Evolutionary conservation across 768 basidiomycete species (phyloP).

Genomic region (Lactarius quietus): DNA sequence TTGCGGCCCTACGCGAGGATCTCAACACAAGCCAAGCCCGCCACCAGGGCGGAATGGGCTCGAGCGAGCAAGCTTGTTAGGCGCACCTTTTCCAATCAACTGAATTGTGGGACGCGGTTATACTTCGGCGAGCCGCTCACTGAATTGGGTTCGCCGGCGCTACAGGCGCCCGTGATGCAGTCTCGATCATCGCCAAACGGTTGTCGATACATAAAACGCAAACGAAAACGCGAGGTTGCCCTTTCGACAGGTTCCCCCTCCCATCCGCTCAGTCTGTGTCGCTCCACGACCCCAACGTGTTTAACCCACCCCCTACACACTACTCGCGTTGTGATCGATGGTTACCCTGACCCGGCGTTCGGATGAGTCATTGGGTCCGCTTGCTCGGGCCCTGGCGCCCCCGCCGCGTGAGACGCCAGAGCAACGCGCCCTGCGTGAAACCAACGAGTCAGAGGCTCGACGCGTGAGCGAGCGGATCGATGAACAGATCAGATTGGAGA

Average conservation of each 20-base stretch:
- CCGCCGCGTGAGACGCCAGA: constrained; percentile 23
- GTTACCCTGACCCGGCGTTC: background rate
- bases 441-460: constrained; percentile 27
- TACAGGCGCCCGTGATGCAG: constrained; percentile 1
- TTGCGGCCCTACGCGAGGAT: background rate
- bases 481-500: constrained; percentile 25
- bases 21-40: background rate
- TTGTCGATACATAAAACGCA: constrained; percentile 9
- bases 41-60: background rate
- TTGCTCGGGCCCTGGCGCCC: background rate
- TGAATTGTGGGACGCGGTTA: background rate
- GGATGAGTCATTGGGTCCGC: constrained; percentile 2
- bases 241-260: background rate
- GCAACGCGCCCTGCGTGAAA: constrained; percentile 25
- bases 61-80: background rate
- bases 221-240: no score
- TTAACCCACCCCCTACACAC: background rate
- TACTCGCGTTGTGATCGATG: constrained; percentile 3
- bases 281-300: background rate
- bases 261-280: background rate
- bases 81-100: background rate
- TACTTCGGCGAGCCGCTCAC: background rate
- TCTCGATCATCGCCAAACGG: constrained; percentile 2
- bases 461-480: constrained; percentile 30
- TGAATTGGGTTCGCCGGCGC: background rate